A percentile compares a stretch with the other conserved stretches of the same genome.
These are phyloP conservation scores for Pezicula neosporulosa DNA, from an alignment of 2,329 filamentous ascomycete genomes.

Conservation along the genomic window DNA sequence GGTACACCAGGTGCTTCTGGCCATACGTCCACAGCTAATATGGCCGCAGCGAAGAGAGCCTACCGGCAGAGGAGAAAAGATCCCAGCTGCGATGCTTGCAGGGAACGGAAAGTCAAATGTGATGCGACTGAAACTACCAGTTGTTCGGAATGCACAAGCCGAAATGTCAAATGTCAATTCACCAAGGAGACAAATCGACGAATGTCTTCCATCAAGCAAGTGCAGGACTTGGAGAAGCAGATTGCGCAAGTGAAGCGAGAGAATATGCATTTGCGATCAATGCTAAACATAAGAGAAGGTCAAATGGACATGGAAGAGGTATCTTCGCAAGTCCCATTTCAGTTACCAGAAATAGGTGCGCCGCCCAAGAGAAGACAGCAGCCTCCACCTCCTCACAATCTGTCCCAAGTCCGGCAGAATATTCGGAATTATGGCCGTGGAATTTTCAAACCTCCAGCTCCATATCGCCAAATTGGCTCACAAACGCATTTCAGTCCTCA, in stretches of 20 bases:
- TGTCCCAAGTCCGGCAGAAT: conserved; percentile 68
- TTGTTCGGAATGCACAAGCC: conserved; percentile 95
- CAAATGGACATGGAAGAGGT: conserved; percentile 40
- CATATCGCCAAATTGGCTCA: conserved; percentile 53
- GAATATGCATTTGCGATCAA: conserved; percentile 69
- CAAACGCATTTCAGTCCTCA: conserved; percentile 47
- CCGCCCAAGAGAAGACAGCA: conserved; percentile 62
- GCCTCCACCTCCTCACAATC: conserved; percentile 61
- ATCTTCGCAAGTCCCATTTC: conserved; percentile 41
- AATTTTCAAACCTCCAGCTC: conserved; percentile 74
- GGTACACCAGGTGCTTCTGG: conserved; percentile 47
- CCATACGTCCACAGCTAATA: conserved; percentile 37
- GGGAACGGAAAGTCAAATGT: conserved; percentile 83
- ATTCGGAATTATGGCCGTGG: conserved; percentile 72
- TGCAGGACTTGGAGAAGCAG: conserved; percentile 94
- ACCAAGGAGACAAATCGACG: conserved; percentile 98
- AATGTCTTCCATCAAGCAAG: conserved; percentile 99
- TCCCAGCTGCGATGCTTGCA: conserved; percentile 92
- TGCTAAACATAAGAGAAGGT: conserved; percentile 42
- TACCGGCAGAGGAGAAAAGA: conserved; percentile 95
- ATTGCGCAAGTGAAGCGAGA: conserved; percentile 77
- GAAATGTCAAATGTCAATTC: conserved; percentile 96
- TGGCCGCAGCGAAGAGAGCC: conserved; percentile 82
- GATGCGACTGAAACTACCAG: conserved; percentile 95
- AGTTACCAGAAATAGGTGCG: conserved; percentile 62